phyloP scores from a whole-genome alignment of 2,329 filamentous ascomycete genomes.

The Dactylellina drechsleri region DNA sequence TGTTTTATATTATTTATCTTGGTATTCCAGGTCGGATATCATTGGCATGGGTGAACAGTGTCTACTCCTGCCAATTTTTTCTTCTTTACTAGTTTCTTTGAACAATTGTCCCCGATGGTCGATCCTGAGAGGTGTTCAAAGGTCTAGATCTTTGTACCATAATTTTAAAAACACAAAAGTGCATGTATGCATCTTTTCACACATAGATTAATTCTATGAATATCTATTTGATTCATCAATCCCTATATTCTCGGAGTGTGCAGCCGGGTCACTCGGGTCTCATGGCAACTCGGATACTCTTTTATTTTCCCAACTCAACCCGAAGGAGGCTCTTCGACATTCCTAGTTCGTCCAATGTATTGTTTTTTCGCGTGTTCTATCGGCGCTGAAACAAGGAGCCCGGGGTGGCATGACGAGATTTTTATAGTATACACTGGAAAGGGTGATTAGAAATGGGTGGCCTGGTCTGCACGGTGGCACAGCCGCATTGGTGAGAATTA shows the following conservation, averaged over 20 bases:
- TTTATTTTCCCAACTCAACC: neutral
- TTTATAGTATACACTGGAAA: too few species aligned
- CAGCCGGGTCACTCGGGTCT: too few species aligned
- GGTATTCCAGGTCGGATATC: neutral
- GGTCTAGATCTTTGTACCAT: slow-evolving; percentile 20
- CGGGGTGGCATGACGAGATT: too few species aligned
- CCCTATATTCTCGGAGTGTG: neutral
- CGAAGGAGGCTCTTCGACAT: slow-evolving; percentile 2
- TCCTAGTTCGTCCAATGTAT: slow-evolving; percentile 2
- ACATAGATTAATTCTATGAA: neutral
- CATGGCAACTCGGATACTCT: too few species aligned
- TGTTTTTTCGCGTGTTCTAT: too few species aligned
- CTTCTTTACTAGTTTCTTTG: neutral
- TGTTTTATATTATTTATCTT: slow-evolving; percentile 29
- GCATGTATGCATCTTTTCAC: slow-evolving; percentile 8
- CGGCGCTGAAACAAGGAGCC: too few species aligned
- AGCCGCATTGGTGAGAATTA: too few species aligned
- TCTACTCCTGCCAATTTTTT: neutral
- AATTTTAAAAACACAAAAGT: slow-evolving; percentile 15
- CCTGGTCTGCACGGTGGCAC: too few species aligned
- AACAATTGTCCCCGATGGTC: neutral
- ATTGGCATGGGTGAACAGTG: neutral
- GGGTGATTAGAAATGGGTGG: too few species aligned
- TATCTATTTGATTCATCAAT: neutral
- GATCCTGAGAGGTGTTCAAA: too few species aligned